These are phyloP conservation scores for Collybiopsis luxurians DNA, from an alignment of 768 basidiomycete genomes.

Conservation along the genomic window DNA sequence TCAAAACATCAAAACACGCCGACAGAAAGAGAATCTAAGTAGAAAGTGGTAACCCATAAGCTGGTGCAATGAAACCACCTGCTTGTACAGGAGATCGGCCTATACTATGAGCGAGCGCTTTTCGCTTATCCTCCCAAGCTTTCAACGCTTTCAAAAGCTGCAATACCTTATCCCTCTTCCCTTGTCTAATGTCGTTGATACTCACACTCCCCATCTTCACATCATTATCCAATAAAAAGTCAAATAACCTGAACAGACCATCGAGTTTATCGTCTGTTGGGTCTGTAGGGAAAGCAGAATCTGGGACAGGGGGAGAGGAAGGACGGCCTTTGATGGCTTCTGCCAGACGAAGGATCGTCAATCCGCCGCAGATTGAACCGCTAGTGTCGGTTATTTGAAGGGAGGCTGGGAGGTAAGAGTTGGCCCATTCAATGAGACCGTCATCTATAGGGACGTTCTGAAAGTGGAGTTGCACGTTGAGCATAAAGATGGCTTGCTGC, in stretches of 20 bases:
- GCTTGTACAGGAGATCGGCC: conserved; percentile 37
- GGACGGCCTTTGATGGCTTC: conserved; percentile 73
- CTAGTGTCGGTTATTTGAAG: conserved; percentile 52
- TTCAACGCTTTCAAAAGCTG: conserved; percentile 77
- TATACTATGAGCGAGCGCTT: conserved; percentile 50
- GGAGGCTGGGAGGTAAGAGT: conserved; percentile 68
- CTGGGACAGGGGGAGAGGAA: conserved; percentile 68
- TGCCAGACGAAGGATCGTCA: conserved; percentile 80
- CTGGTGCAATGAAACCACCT: conserved; percentile 30
- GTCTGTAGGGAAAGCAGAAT: conserved; percentile 71
- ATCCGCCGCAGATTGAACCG: conserved; percentile 55
- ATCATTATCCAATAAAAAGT: conserved; percentile 89
- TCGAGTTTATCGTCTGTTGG: conserved; percentile 78
- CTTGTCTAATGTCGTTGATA: conserved; percentile 88
- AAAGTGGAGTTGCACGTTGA: conserved; percentile 7
- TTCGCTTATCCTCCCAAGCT: conserved; percentile 77
- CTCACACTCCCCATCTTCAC: conserved; percentile 89
- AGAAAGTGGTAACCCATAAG: background rate
- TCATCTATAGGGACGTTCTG: conserved; percentile 37
- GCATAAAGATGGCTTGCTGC: background rate
- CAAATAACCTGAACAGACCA: conserved; percentile 86
- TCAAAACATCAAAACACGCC: no score
- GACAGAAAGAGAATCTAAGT: background rate
- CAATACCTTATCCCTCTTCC: conserved; percentile 76
- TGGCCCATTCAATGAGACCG: conserved; percentile 84